A percentile compares a stretch with the other conserved stretches of the same genome.
phyloP scores from a whole-genome alignment of 768 basidiomycete genomes.

The Boletellus ananiceps region DNA sequence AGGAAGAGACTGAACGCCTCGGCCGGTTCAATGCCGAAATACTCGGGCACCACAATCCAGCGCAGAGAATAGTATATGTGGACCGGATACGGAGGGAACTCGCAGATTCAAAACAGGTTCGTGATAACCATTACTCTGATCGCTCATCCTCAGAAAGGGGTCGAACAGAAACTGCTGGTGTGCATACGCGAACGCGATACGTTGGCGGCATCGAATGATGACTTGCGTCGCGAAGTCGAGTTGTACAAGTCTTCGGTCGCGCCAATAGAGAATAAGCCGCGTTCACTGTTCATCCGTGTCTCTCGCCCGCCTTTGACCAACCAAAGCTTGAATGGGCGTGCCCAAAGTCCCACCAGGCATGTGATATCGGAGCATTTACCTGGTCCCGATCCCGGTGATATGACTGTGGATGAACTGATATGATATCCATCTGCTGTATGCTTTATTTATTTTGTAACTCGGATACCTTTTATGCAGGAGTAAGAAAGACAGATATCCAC shows the following conservation, averaged over 20 bases:
- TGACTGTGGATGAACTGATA: conserved; percentile 48
- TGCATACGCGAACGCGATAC: conserved; percentile 47
- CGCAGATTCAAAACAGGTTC: conserved; percentile 74
- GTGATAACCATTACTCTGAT: conserved; percentile 20
- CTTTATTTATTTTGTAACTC: conserved; percentile 11
- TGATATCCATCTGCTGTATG: conserved; percentile 14
- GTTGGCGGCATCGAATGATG: conserved; percentile 39
- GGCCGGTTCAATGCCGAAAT: conserved; percentile 84
- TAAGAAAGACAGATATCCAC: not conserved
- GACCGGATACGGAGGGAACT: conserved; percentile 79
- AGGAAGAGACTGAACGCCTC: conserved; percentile 72
- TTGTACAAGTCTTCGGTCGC: conserved; percentile 58
- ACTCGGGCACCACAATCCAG: conserved; percentile 77
- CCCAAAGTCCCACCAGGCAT: conserved; percentile 15
- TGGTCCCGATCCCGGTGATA: conserved; percentile 41
- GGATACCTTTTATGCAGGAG: conserved; percentile 1
- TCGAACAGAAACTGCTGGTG: conserved; percentile 44
- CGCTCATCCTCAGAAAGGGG: not conserved
- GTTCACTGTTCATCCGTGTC: conserved; percentile 46
- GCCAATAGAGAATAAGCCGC: conserved; percentile 46
- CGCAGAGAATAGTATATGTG: conserved; percentile 83
- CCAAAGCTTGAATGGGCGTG: conserved; percentile 35
- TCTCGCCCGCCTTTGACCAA: conserved; percentile 44
- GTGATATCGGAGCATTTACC: conserved; percentile 31
- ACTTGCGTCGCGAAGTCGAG: conserved; percentile 50